phyloP scores from a whole-genome alignment of 306 rosid species.

The Hippophae rhamnoides region DNA sequence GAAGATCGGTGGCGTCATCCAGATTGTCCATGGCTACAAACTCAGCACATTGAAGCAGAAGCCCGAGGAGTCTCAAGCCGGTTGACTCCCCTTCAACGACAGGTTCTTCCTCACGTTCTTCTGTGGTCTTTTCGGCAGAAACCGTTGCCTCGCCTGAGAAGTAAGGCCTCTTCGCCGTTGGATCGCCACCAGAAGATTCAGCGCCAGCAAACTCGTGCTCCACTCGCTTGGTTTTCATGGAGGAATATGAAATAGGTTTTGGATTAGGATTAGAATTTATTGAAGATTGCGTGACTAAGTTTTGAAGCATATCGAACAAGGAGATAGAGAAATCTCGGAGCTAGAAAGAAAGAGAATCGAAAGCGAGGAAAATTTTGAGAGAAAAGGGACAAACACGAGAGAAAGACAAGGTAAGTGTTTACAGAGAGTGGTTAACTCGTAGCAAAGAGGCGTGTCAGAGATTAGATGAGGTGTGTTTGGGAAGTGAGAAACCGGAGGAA shows the following conservation, averaged over 20 bases:
- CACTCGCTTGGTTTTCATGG: constrained; percentile 72
- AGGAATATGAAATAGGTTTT: constrained; percentile 21
- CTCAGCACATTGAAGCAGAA: constrained; percentile 93
- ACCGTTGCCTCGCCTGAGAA: constrained; percentile 24
- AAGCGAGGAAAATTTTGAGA: constrained; percentile 33
- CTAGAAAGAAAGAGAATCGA: constrained; percentile 34
- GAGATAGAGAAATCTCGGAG: background rate
- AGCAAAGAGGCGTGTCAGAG: constrained; percentile 44
- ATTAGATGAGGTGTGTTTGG: constrained; percentile 23
- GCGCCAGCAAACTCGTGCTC: constrained; percentile 27
- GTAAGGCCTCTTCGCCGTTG: constrained; percentile 36
- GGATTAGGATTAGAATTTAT: constrained; percentile 27
- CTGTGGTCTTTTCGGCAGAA: constrained; percentile 28
- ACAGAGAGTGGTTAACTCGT: constrained; percentile 22
- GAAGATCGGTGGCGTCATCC: constrained; percentile 58
- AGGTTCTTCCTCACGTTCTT: constrained; percentile 20
- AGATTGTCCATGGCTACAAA: constrained; percentile 72
- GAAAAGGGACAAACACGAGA: constrained; percentile 44
- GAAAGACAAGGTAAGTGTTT: constrained; percentile 21
- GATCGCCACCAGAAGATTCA: constrained; percentile 21
- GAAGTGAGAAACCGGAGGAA: constrained; percentile 14
- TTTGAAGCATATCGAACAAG: constrained; percentile 76
- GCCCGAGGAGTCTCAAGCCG: constrained; percentile 64
- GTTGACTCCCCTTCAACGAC: constrained; percentile 39
- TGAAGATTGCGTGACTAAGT: constrained; percentile 64